Evolutionary conservation across 2,329 filamentous ascomycete species (phyloP), one percentile per base, ranked within the genome.

Genomic region (Aspergillus fischeri): DNA sequence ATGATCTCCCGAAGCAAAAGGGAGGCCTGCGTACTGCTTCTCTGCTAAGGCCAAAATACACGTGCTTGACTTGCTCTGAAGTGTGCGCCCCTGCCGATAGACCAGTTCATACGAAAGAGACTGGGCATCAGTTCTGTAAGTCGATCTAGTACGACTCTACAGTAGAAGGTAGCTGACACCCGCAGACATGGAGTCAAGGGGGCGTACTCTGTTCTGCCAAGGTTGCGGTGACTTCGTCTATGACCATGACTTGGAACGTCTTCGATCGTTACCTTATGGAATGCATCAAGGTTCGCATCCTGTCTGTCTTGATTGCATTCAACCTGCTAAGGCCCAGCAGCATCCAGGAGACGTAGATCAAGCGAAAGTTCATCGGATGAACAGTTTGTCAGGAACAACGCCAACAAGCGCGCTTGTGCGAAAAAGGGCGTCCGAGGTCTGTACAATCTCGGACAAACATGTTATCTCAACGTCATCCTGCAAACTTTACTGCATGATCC

Each of bases 391-490:
- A 83, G 86, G 44, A 81, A 81, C 59, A 95, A 97, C 70, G 92
- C 92, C 11, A 87, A 84, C 28, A 84, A 86, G 56, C 87, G 90
- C 6, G 89, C 91, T 11, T 97, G 93, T 70, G 86, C 90, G 56
- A 92, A 91, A 20, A 92, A 89, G 64, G 93, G 94, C 9, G 84
- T 97, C 42, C 86, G 94, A 38, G 93, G 93, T 32, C 88, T 99
- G 59, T 97, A 96, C 75, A 99, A 97, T 70, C 93, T 96, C 72
- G 94, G 93, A n/a, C 92, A 95, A 57, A 97, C 94, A 10, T 99
- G 93, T 78, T 99, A 97, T 75, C 93, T 97, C 82, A 96, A 94
- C 66, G 93, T 97, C 29, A 92, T 97, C 50, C 81, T 99, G 17
- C 94, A 97, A 73, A 92, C 89, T 56, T 86, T 99, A 65, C 84